Conservation (phyloP, 148 eudicot species). For the Polygonum maritimum region DNA sequence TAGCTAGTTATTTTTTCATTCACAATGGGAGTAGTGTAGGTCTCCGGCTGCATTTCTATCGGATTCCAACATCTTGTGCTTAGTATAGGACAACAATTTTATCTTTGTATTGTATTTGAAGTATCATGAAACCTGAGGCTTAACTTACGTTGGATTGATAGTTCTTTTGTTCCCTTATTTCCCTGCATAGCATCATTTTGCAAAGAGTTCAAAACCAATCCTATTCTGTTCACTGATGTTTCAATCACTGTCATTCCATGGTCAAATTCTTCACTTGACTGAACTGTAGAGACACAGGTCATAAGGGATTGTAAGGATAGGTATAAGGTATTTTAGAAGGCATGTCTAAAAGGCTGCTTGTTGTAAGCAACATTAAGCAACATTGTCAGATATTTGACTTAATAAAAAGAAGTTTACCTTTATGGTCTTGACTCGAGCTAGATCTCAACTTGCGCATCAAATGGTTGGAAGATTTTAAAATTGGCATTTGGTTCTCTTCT, state of each 20-base stretch:
- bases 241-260: conserved; percentile 59
- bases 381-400: not conserved
- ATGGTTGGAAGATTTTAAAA: conserved; percentile 55
- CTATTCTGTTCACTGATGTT: conserved; percentile 67
- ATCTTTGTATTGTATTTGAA: not conserved
- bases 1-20: not conserved
- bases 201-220: conserved; percentile 76
- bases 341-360: not conserved
- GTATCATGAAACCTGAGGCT: not conserved
- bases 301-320: not conserved
- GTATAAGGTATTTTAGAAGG: not conserved
- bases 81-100: not conserved
- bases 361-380: not conserved
- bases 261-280: conserved; percentile 66
- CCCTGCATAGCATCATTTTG: conserved; percentile 88
- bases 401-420: conserved; percentile 35
- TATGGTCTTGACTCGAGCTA: conserved; percentile 44
- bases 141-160: conserved; percentile 60
- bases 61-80: not conserved
- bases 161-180: conserved; percentile 80
- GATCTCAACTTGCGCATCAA: conserved; percentile 59
- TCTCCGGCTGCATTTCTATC: not conserved
- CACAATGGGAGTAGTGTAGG: not conserved
- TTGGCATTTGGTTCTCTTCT: conserved; percentile 68
- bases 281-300: conserved; percentile 37